These are phyloP conservation scores for Cryptococcus deneoformans DNA, from an alignment of 1,284 basidiomycete species.

Conservation along the genomic window DNA sequence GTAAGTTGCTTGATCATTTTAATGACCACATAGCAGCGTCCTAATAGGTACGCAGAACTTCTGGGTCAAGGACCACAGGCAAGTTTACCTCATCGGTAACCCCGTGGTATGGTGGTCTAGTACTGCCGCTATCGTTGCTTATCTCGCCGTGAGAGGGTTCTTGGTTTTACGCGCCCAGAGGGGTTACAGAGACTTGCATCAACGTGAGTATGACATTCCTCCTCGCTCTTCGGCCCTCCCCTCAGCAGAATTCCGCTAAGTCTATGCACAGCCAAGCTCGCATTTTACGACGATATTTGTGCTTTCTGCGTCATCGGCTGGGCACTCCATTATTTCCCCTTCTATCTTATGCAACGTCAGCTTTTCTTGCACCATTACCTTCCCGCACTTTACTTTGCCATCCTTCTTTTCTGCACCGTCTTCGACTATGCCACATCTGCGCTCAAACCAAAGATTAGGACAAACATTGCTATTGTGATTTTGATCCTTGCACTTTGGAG, in stretches of 20 bases:
- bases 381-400: constrained; percentile 90
- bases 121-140: constrained; percentile 66
- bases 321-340: constrained; percentile 95
- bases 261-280: constrained; percentile 60
- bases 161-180: constrained; percentile 86
- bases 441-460: constrained; percentile 68
- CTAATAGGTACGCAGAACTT: constrained; percentile 64
- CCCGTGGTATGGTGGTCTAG: constrained; percentile 89
- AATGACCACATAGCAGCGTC: not conserved
- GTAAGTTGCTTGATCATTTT: constrained; percentile 54
- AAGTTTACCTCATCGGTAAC: constrained; percentile 95
- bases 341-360: constrained; percentile 97
- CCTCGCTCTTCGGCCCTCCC: not conserved
- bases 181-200: constrained; percentile 86
- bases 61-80: constrained; percentile 95
- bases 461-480: constrained; percentile 74
- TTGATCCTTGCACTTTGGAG: constrained; percentile 71
- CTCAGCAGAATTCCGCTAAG: not conserved
- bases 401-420: constrained; percentile 71
- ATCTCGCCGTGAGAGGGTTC: constrained; percentile 66
- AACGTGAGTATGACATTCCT: constrained; percentile 59
- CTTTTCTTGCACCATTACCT: constrained; percentile 98
- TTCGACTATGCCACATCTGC: constrained; percentile 84
- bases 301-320: constrained; percentile 93
- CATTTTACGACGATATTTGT: constrained; percentile 87